Percentiles rank a stretch among this genome's conserved stretches.
Evolutionary conservation across 441 rosid genomes (phyloP).

Genomic region (Erodium chrysanthum): DNA sequence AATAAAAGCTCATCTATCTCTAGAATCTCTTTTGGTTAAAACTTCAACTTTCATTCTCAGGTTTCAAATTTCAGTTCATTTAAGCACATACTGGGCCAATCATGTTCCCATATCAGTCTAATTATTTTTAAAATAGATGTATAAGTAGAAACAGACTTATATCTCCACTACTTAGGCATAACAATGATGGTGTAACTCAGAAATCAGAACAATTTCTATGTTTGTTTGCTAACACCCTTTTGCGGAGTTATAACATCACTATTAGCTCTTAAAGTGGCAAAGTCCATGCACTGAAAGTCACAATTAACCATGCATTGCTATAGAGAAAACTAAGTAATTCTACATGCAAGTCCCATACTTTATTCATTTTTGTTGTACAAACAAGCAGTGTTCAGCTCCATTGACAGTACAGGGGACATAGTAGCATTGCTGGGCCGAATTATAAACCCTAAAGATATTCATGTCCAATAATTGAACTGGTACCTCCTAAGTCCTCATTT

Average conservation of each 20-base stretch:
- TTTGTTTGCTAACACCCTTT: not conserved
- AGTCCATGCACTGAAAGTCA: not conserved
- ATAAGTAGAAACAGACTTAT: not conserved
- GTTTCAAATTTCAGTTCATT: slow-evolving; percentile 1
- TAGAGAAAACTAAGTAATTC: not conserved
- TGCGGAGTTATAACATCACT: not conserved
- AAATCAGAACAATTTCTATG: not conserved
- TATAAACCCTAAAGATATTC: not conserved
- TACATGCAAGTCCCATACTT: not conserved
- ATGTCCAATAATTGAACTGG: not conserved
- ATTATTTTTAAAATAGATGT: not conserved
- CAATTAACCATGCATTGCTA: not conserved
- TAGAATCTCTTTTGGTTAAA: not conserved
- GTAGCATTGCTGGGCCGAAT: not conserved
- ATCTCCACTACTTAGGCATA: not conserved
- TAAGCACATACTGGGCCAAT: not conserved
- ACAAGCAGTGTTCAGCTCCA: not conserved
- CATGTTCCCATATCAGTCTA: not conserved
- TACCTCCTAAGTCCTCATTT: not conserved
- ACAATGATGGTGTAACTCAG: not conserved
- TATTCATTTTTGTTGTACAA: not conserved
- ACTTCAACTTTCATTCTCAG: not conserved
- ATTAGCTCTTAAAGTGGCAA: not conserved
- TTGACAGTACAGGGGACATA: not conserved
- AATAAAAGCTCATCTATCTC: not conserved